A percentile compares a stretch with the other conserved stretches of the same genome.
Conservation (phyloP, 768 basidiomycete genomes). For the Boletus patriciae region DNA sequence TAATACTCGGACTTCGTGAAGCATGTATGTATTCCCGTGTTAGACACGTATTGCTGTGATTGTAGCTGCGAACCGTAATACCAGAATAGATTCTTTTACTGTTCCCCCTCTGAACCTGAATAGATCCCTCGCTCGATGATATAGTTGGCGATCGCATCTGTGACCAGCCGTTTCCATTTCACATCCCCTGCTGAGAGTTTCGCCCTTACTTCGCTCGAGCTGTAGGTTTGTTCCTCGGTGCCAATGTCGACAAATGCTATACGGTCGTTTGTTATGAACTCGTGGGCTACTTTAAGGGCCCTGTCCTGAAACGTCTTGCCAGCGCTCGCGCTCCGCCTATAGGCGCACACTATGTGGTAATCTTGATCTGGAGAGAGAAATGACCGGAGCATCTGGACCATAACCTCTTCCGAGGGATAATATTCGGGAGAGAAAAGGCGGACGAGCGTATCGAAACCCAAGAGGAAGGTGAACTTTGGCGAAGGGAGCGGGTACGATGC, state of each 20-base stretch:
- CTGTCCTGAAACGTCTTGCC: constrained; percentile 25
- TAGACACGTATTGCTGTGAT: not conserved
- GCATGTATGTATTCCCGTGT: constrained; percentile 6
- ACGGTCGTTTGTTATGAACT: constrained; percentile 51
- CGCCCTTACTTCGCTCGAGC: constrained; percentile 66
- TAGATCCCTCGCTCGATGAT: constrained; percentile 52
- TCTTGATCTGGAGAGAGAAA: constrained; percentile 60
- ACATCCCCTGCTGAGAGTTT: constrained; percentile 22
- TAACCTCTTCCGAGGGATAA: constrained; percentile 54
- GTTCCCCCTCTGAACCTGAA: not conserved
- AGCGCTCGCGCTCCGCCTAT: constrained; percentile 38
- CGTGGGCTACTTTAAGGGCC: constrained; percentile 37
- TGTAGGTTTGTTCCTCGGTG: constrained; percentile 53
- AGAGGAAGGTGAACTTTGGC: constrained; percentile 62
- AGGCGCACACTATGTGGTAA: constrained; percentile 66
- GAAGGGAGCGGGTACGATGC: constrained; percentile 5
- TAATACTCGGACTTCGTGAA: constrained; percentile 1
- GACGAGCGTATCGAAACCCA: constrained; percentile 84
- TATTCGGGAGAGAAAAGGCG: constrained; percentile 77
- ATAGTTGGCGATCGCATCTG: constrained; percentile 48
- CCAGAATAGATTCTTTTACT: constrained; percentile 15
- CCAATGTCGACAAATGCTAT: constrained; percentile 65
- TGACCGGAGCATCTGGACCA: constrained; percentile 52
- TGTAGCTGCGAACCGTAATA: constrained; percentile 2
- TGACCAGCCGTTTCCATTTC: constrained; percentile 50